Evolutionary conservation across 441 rosid species (phyloP).

Genomic region (Gossypium davidsonii): DNA sequence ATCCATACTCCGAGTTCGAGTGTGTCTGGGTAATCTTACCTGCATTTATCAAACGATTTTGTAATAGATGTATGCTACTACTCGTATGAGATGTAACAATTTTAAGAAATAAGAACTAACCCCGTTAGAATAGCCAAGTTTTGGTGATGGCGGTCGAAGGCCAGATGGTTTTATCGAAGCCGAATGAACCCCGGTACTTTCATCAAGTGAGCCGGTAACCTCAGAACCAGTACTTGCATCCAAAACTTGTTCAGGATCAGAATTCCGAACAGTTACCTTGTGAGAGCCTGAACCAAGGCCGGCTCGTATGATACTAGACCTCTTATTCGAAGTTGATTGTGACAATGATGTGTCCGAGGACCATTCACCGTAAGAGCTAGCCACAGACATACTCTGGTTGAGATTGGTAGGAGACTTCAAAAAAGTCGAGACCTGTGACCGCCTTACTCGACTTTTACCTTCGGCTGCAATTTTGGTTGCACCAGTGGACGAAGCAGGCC

Average conservation of each 20-base stretch:
- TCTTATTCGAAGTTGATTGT: slow-evolving; percentile 47
- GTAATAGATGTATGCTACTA: not conserved
- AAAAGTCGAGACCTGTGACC: slow-evolving; percentile 32
- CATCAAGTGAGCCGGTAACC: slow-evolving; percentile 23
- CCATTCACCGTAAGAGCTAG: slow-evolving; percentile 75
- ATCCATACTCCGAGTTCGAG: slow-evolving; percentile 39
- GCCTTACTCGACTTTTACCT: slow-evolving; percentile 33
- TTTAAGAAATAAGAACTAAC: slow-evolving; percentile 39
- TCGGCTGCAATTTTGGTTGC: slow-evolving; percentile 27
- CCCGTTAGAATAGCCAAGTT: slow-evolving; percentile 90
- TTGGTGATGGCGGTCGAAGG: slow-evolving; percentile 90
- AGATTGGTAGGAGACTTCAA: slow-evolving; percentile 40
- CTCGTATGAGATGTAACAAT: not conserved
- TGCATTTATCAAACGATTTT: slow-evolving; percentile 28
- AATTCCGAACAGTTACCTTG: slow-evolving; percentile 17
- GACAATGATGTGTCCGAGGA: slow-evolving; percentile 49
- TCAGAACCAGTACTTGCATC: slow-evolving; percentile 24
- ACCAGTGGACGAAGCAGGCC: slow-evolving; percentile 17
- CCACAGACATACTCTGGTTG: slow-evolving; percentile 46
- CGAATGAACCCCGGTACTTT: slow-evolving; percentile 28
- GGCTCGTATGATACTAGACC: slow-evolving; percentile 32
- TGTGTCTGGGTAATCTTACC: slow-evolving; percentile 40
- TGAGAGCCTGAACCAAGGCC: slow-evolving; percentile 35
- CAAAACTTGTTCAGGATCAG: slow-evolving; percentile 24
- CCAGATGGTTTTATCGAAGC: slow-evolving; percentile 60